Percentiles rank a stretch among this genome's conserved stretches.
phyloP scores from a whole-genome alignment of 176 grass and related monocot genomes.

The Areca catechu region DNA sequence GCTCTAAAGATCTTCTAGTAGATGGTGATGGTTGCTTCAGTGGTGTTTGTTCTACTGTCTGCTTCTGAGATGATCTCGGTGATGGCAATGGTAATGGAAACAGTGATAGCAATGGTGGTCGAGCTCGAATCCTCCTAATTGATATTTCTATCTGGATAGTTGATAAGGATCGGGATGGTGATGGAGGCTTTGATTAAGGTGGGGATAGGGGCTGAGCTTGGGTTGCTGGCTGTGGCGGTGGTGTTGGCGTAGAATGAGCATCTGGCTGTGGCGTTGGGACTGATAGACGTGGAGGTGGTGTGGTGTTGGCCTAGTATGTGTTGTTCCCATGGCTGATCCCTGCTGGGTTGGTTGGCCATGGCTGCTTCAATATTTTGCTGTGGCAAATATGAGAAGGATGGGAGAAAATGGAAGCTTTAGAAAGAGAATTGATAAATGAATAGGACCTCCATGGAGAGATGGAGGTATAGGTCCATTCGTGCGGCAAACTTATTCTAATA shows the following conservation, averaged over 20 bases:
- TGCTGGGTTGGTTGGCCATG: constrained; percentile 14
- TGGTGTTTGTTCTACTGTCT: not conserved
- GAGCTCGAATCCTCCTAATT: not conserved
- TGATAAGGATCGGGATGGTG: constrained; percentile 3
- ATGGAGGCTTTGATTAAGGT: not conserved
- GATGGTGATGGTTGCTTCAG: not conserved
- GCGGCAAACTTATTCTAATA: too few species aligned
- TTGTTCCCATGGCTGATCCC: constrained; percentile 9
- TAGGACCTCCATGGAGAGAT: too few species aligned
- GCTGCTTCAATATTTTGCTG: too few species aligned
- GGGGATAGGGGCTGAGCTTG: too few species aligned
- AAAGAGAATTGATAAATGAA: too few species aligned
- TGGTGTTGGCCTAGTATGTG: constrained; percentile 1
- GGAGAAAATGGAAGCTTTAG: too few species aligned
- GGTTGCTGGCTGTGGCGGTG: too few species aligned
- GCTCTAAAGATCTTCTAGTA: not conserved
- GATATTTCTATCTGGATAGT: not conserved
- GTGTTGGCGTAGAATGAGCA: too few species aligned
- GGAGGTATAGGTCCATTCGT: too few species aligned
- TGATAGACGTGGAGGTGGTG: not conserved
- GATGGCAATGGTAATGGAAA: too few species aligned
- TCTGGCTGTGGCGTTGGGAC: not conserved
- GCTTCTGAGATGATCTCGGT: not conserved
- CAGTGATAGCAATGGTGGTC: not conserved
- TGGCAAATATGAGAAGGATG: too few species aligned